Conservation (phyloP, 2,329 filamentous ascomycete genomes). For the Apiospora sp. region DNA sequence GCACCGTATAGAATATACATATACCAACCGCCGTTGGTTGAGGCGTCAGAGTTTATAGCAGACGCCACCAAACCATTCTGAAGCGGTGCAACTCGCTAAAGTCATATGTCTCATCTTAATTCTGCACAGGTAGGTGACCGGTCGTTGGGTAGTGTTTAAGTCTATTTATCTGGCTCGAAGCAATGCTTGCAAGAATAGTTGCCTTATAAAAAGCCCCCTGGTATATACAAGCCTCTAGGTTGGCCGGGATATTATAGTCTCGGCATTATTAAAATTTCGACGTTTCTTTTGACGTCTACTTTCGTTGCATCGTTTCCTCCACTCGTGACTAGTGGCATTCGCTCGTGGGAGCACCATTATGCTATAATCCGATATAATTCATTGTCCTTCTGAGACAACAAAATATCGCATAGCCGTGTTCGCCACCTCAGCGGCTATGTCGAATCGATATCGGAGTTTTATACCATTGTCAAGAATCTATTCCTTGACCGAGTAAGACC, state of each 20-base stretch:
- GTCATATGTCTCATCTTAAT: background rate
- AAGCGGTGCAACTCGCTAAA: background rate
- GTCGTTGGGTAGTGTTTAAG: background rate
- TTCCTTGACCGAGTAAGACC: constrained; percentile 78
- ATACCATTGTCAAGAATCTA: constrained; percentile 47
- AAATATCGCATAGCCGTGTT: background rate
- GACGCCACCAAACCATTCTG: background rate
- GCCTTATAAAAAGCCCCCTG: constrained; percentile 1
- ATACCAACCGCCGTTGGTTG: too few relatives aligned
- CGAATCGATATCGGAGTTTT: background rate
- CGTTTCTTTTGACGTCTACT: constrained; percentile 18
- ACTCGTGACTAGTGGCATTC: background rate
- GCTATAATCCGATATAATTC: background rate
- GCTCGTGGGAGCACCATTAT: background rate
- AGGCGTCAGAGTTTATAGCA: too few relatives aligned
- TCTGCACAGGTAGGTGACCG: background rate
- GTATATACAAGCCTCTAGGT: constrained; percentile 21
- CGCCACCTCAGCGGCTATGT: background rate
- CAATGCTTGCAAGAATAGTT: constrained; percentile 17
- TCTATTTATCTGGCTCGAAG: constrained; percentile 13
- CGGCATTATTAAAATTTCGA: constrained; percentile 14
- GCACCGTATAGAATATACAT: background rate
- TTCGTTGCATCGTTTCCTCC: constrained; percentile 20
- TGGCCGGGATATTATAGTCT: constrained; percentile 15
- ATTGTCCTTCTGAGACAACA: background rate